These are phyloP conservation scores for Pleurotus citrinopileatus DNA, from an alignment of 768 basidiomycete genomes.

Conservation along the genomic window DNA sequence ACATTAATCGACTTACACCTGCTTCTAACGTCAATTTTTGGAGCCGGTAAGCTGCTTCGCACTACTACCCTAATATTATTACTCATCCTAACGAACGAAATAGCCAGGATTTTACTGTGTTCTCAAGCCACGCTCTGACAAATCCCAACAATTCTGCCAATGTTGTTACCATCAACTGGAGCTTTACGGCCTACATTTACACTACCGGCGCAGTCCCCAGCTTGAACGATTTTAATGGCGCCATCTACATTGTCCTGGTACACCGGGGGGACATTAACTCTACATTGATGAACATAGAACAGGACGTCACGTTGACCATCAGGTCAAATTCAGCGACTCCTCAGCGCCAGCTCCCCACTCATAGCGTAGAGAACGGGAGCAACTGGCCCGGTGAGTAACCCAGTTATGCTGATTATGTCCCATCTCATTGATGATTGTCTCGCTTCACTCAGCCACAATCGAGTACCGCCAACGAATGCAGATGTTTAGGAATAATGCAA, in stretches of 20 bases:
- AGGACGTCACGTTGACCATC: not conserved
- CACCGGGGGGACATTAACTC: not conserved
- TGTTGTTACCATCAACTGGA: not conserved
- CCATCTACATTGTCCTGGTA: not conserved
- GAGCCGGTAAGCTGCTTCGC: not conserved
- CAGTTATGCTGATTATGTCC: not conserved
- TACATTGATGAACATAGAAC: not conserved
- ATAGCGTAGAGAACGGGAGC: not conserved
- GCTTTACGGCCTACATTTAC: not conserved
- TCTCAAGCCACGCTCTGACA: not conserved
- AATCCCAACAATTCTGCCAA: not conserved
- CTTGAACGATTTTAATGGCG: not conserved
- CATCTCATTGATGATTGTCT: not conserved
- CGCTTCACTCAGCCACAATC: not conserved
- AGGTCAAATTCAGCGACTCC: not conserved
- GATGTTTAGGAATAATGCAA: not conserved
- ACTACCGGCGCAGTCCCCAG: not conserved
- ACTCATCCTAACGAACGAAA: not conserved
- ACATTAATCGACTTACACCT: not conserved
- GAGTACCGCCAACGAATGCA: not conserved
- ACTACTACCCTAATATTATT: not conserved
- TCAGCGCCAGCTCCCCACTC: not conserved
- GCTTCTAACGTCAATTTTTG: not conserved
- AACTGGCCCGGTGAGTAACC: not conserved
- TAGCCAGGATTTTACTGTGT: not conserved